phyloP scores from a whole-genome alignment of 2,329 filamentous ascomycete species.

The Raffaelea ambrosiae region DNA sequence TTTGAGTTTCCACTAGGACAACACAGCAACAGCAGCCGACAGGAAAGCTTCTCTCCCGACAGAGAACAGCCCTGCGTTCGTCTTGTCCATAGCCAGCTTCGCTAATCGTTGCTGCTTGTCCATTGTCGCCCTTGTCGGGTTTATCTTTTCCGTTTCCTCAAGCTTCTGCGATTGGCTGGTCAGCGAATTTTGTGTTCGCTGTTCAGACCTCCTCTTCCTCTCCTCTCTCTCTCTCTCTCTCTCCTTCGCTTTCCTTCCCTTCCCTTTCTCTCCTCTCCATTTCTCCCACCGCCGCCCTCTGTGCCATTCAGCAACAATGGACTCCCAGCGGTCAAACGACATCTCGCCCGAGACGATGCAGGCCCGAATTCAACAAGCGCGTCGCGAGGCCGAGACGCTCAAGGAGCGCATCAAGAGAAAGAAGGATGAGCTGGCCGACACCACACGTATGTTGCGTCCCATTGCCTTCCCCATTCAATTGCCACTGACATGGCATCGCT shows the following conservation, averaged over 20 bases:
- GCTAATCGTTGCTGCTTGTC: neutral
- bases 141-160: neutral
- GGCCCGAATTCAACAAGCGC: conserved; percentile 82
- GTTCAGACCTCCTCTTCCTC: neutral
- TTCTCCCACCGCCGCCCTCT: neutral
- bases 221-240: neutral
- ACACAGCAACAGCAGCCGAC: too few species aligned
- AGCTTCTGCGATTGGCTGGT: neutral
- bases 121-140: neutral
- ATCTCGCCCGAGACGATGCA: conserved; percentile 75
- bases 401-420: conserved; percentile 99
- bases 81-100: too few species aligned
- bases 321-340: conserved; percentile 49
- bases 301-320: conserved; percentile 30
- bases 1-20: too few species aligned
- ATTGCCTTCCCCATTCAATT: neutral
- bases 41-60: too few species aligned
- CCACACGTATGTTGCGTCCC: conserved; percentile 66
- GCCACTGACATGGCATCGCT: neutral
- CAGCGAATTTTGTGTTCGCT: neutral
- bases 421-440: conserved; percentile 99
- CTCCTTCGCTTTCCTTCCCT: neutral
- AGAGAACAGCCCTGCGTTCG: too few species aligned
- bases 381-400: conserved; percentile 93
- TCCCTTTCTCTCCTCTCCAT: neutral